These are phyloP conservation scores for Phytopythium boreale DNA, from an alignment of 352 stramenopile genomes.

Conservation along the genomic window DNA sequence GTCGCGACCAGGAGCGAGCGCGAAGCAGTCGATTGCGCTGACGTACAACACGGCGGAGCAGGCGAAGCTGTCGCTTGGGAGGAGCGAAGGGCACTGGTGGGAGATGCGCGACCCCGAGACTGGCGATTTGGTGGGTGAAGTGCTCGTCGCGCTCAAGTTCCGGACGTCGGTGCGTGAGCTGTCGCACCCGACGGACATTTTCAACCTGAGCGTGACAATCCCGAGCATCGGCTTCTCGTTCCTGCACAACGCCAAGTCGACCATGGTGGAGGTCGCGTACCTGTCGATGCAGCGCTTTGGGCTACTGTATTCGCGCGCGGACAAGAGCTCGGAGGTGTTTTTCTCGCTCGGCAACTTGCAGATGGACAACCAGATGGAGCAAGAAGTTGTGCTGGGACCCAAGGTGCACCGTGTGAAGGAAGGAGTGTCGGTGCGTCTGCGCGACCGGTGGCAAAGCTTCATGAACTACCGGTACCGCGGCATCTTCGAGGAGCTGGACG, in stretches of 20 bases:
- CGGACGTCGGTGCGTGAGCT: conserved; percentile 57
- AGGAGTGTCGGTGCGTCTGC: conserved; percentile 79
- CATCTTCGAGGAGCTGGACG: conserved; percentile 77
- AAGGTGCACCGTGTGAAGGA: conserved; percentile 85
- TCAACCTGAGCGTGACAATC: conserved; percentile 77
- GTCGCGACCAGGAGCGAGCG: conserved; percentile 61
- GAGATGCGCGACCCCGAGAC: conserved; percentile 74
- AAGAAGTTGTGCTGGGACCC: conserved; percentile 75
- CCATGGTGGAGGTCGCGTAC: conserved; percentile 86
- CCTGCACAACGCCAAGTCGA: conserved; percentile 81
- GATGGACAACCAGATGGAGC: conserved; percentile 91
- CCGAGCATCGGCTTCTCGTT: conserved; percentile 83
- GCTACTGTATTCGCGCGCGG: conserved; percentile 73
- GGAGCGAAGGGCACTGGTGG: conserved; percentile 83
- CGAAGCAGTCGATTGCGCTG: conserved; percentile 68
- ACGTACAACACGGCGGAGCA: conserved; percentile 79
- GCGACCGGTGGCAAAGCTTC: conserved; percentile 81
- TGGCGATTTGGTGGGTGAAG: conserved; percentile 71
- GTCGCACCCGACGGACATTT: conserved; percentile 49
- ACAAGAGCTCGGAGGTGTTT: conserved; percentile 76
- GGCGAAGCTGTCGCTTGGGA: conserved; percentile 60
- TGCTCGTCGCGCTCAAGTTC: conserved; percentile 83
- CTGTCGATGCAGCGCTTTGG: conserved; percentile 76
- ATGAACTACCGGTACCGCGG: conserved; percentile 83
- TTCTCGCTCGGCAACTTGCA: conserved; percentile 84